Base-by-base conservation (phyloP, 2,329 filamentous ascomycete species). In the Colletotrichum spaethianum region DNA sequence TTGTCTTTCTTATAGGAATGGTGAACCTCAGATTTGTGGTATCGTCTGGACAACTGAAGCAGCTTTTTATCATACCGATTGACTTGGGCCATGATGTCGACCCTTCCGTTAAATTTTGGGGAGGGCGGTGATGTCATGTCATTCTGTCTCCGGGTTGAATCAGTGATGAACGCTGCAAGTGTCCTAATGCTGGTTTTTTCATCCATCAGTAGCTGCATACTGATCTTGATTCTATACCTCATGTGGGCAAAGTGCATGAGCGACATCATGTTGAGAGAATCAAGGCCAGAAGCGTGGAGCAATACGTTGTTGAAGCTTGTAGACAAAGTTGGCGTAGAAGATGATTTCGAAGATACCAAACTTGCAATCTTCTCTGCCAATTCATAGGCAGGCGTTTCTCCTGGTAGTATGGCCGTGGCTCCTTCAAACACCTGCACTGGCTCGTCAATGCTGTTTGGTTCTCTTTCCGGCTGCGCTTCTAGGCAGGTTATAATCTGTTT, bases 241-340 rank as follows among this genome's bases (percentile, higher is more conserved):
- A 63, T 42, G 16, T n/a, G 64, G n/a, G 69, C 20, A 23, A 63
- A 72, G 18, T 72, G 64, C 69, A 72, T 69, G n/a, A 72, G 53
- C 9, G 57, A 72, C 69, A 72, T 72, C 69, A 69, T 72, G 33
- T 33, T 69, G 3, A 72, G 50, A 8, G 69, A 72, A 40, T 69
- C 69, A 12, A 72, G 69, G 7, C 69, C 65, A 4, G 69, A 68
- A 11, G 52, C 55, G 11, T 62, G 52, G 11, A 72, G n/a, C 0
- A 63, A 40, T 3, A 69, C 1, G 16, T 72, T 57, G 2, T 57
- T 9, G 12, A 69, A 52, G 1, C 44, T 23, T 26, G 16, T 0
- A 6, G 16, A 0, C 9, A 1, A 4, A 28, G 20, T n/a, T 8
- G 16, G 1, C 7, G 18, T 6, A 0, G 57, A 18, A n/a, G 50